phyloP scores from a whole-genome alignment of 495 filamentous ascomycete genomes.

The Hypoxylon cercidicola region DNA sequence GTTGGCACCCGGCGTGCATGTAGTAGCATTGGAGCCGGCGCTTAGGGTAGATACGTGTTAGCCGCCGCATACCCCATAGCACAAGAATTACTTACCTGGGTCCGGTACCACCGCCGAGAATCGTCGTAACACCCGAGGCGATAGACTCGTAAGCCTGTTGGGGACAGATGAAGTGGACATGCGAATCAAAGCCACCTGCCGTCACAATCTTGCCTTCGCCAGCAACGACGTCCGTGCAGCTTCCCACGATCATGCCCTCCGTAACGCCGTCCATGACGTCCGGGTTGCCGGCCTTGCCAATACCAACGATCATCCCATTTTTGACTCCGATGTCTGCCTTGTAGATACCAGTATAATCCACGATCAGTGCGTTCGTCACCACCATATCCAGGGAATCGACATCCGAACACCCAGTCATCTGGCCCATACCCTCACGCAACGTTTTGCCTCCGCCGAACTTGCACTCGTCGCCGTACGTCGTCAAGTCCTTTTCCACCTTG shows the following conservation, averaged over 20 bases:
- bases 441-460: slow-evolving; percentile 97
- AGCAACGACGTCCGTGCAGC: slow-evolving; percentile 95
- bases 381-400: slow-evolving; percentile 82
- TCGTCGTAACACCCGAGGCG: slow-evolving; percentile 88
- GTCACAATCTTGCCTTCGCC: slow-evolving; percentile 94
- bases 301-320: slow-evolving; percentile 84
- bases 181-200: slow-evolving; percentile 89
- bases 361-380: slow-evolving; percentile 90
- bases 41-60: slow-evolving; percentile 53
- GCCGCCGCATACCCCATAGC: neutral
- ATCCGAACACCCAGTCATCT: slow-evolving; percentile 79
- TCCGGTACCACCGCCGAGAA: slow-evolving; percentile 94
- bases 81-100: slow-evolving; percentile 64
- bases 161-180: slow-evolving; percentile 97
- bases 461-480: slow-evolving; percentile 91
- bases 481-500: slow-evolving; percentile 87
- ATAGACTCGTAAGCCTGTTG: slow-evolving; percentile 91
- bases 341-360: slow-evolving; percentile 93
- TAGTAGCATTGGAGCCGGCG: slow-evolving; percentile 94
- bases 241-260: slow-evolving; percentile 81
- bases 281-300: slow-evolving; percentile 96
- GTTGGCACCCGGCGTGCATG: slow-evolving; percentile 87
- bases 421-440: slow-evolving; percentile 95
- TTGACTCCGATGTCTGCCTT: slow-evolving; percentile 98
- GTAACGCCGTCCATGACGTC: slow-evolving; percentile 95